Base-by-base conservation (phyloP, 768 basidiomycete genomes). In the Tylopilus balloui region DNA sequence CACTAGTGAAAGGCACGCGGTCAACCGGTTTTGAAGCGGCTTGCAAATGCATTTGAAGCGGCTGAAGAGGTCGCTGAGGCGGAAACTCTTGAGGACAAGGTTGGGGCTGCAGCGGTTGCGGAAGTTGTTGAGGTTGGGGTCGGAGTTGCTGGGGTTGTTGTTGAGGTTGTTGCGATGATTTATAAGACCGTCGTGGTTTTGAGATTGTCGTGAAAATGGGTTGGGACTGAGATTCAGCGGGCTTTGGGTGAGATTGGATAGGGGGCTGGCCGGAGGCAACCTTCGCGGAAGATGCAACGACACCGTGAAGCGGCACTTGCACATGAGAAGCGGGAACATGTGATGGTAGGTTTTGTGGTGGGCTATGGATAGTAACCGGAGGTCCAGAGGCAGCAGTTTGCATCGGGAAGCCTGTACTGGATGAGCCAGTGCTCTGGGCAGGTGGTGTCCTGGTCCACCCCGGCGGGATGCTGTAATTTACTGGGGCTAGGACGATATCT, bases 11-110 rank as follows among this genome's bases (percentile, higher is more conserved):
- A 32, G 25, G 40, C 11, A 28, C 9, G 21, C 27, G 42, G 45
- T 44, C 29, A 4, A 24, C 27, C 35, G 50, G 17, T 37, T 43
- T 46, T 27, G 43, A 23, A 40, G 34, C 29, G 23, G 11, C 7
- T 32, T 47, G 50, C 17, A 19, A 19, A 27, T 43, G 44, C 1
- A 38, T 19, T 32, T 34, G 38, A 28, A 38, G 37, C 10, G n/a
- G 45, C n/a, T 45, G 60, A 23, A 15, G 27, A 38, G 44, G 20
- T 39, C 14, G 42, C 21, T 50, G 48, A 40, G 50, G 17, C 4
- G 23, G 21, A 25, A 27, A 19, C 8, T 27, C 23, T 47, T 34
- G 47, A 29, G 40, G 13, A 20, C 34, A 13, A 20, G 28, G 44
- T 28, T 32, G 57, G 14, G n/a, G 11, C 8, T 21, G 35, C 3